These are phyloP conservation scores for Skeletonema potamos DNA, from an alignment of 108 stramenopile species.

Conservation along the genomic window DNA sequence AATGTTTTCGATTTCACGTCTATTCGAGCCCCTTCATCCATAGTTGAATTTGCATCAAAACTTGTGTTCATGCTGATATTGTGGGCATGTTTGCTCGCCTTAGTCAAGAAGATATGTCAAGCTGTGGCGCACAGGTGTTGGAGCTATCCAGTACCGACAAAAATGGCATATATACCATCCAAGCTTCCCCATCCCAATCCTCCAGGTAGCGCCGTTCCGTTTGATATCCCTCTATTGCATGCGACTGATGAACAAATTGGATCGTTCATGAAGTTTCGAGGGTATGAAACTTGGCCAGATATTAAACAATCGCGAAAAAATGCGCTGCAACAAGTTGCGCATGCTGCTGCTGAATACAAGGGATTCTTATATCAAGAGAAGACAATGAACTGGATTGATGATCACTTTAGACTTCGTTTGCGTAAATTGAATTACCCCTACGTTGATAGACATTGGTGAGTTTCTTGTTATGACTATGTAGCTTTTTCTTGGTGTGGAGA, in stretches of 20 bases:
- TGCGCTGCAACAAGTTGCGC: slow-evolving; percentile 17
- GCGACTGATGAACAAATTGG: slow-evolving; percentile 27
- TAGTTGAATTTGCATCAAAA: background rate
- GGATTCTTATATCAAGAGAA: slow-evolving; percentile 27
- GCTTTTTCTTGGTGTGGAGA: background rate
- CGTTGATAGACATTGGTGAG: slow-evolving; percentile 40
- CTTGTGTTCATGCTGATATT: slow-evolving; percentile 10
- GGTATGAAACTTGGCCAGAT: background rate
- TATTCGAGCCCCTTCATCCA: background rate
- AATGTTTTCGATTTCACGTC: background rate
- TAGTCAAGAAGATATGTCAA: background rate
- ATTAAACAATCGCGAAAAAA: background rate
- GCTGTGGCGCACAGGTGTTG: slow-evolving; percentile 9
- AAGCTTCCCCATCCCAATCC: slow-evolving; percentile 39
- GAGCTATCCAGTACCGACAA: slow-evolving; percentile 21
- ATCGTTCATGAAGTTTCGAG: slow-evolving; percentile 21
- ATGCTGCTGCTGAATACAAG: slow-evolving; percentile 36
- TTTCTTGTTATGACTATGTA: background rate
- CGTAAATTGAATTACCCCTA: slow-evolving; percentile 34
- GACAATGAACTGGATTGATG: slow-evolving; percentile 35
- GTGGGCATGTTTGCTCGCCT: slow-evolving; percentile 7
- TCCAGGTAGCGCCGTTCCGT: slow-evolving; percentile 28
- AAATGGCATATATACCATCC: slow-evolving; percentile 21
- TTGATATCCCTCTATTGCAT: slow-evolving; percentile 25
- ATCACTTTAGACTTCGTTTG: slow-evolving; percentile 32